Base-by-base conservation (phyloP, 345 rosid species). In the Gynandropsis gynandra region DNA sequence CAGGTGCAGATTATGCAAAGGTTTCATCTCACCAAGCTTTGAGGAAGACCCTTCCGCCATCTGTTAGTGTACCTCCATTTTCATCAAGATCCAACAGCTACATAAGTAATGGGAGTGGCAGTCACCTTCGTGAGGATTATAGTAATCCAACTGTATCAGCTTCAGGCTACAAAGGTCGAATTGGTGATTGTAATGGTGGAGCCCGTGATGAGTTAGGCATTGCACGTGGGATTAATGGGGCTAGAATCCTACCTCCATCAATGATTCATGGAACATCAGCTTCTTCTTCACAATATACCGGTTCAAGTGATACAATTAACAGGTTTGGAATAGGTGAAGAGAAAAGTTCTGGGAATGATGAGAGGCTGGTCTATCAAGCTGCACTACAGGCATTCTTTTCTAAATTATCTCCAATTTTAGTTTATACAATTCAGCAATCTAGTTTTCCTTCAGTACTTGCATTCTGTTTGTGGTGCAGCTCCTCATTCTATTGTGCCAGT, bases 351-450 rank as follows among this genome's bases (percentile, higher is more conserved):
- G 82, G 60, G 58, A 59, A 32, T 62, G 96, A 84, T 27, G 98
- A 92, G 63, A 76, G 87, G 65, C 67, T 87, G 62, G 66, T 92
- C 62, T 92, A 82, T 75, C 93, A 82, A 68, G 98, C 95, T 10
- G 96, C 93, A 59, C 56, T 92, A 58, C 82, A 82, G 96, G 98
- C 82, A 73, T 15, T 45, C 38, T 48, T 35, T 64, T 63, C 13
- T 37, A 42, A 13, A 54, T 48, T 16, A 31, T 20, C 47, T 36
- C 65, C 41, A 15, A 12, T 15, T 40, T 41, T 41, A 10, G 7
- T 55, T 41, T 54, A 20, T 18, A 19, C 9, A 27, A 35, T 35
- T 44, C 15, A 24, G 17, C 42, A 10, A 44, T 27, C 31, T 61
- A 4, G 42, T 38, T 64, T 9, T 50, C 57, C 36, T 18, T 16